Evolutionary conservation across 2,329 filamentous ascomycete genomes (phyloP).

Genomic region (Macrophomina phaseolina): DNA sequence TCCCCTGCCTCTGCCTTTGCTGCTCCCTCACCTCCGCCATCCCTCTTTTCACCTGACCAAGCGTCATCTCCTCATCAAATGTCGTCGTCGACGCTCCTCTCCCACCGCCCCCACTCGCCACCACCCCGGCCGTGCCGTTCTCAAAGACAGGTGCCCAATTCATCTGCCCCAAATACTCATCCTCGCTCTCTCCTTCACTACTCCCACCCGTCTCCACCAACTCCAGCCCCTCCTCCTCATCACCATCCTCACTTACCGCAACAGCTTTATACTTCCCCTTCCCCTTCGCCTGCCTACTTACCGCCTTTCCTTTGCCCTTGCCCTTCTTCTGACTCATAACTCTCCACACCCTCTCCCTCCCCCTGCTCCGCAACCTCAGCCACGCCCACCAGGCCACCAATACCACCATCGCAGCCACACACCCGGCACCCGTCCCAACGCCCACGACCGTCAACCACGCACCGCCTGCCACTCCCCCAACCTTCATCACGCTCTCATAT

Average conservation of each 20-base stretch:
- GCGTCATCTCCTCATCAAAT: constrained; percentile 14
- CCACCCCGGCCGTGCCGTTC: not conserved
- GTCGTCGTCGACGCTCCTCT: not conserved
- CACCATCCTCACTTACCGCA: not conserved
- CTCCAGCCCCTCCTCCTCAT: constrained; percentile 10
- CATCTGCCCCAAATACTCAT: constrained; percentile 8
- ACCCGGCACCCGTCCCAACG: not conserved
- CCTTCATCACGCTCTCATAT: not conserved
- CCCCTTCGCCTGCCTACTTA: not conserved
- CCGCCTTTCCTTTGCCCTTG: not conserved
- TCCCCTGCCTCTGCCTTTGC: not conserved
- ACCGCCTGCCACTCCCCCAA: not conserved
- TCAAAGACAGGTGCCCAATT: constrained; percentile 10
- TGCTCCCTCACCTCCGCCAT: not conserved
- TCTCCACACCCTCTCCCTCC: not conserved
- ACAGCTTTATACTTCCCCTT: constrained; percentile 20
- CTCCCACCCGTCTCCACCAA: not conserved
- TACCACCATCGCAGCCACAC: not conserved
- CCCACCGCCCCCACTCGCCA: not conserved
- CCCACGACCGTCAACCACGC: not conserved
- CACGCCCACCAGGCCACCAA: constrained; percentile 11
- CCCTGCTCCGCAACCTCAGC: not conserved
- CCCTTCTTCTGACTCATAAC: not conserved
- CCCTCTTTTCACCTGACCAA: constrained; percentile 1
- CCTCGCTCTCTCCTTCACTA: not conserved